Percentiles rank a stretch among this genome's conserved stretches.
Evolutionary conservation across 805 yeast species (phyloP).

Genomic region (Ogataea philodendri): DNA sequence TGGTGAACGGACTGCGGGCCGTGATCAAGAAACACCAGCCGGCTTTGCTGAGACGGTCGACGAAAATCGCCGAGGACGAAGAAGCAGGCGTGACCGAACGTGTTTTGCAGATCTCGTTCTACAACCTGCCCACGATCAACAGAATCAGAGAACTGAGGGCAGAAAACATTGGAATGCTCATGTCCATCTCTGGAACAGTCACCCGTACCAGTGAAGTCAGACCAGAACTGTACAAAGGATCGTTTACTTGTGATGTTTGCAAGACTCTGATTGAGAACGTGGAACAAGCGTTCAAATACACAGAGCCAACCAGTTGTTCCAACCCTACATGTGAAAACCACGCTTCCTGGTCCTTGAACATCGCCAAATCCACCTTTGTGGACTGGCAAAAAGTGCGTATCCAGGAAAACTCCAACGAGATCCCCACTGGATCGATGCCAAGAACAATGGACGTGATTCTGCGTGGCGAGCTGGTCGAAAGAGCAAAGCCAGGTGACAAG

Average conservation of each 20-base stretch:
- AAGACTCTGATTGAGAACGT: conserved; percentile 81
- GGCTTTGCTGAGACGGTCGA: conserved; percentile 48
- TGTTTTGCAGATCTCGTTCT: conserved; percentile 86
- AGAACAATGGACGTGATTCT: conserved; percentile 89
- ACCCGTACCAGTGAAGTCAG: conserved; percentile 95
- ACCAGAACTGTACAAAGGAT: conserved; percentile 85
- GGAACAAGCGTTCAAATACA: conserved; percentile 88
- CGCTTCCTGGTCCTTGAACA: conserved; percentile 78
- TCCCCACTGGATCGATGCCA: conserved; percentile 99
- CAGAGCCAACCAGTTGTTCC: conserved; percentile 92
- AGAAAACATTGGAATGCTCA: conserved; percentile 79
- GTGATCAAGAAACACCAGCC: conserved; percentile 78
- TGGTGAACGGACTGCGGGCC: conserved; percentile 69
- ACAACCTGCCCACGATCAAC: conserved; percentile 76
- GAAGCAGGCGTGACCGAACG: conserved; percentile 55
- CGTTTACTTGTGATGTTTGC: conserved; percentile 88
- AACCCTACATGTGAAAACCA: conserved; percentile 86
- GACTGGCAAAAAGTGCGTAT: conserved; percentile 97
- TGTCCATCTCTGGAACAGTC: conserved; percentile 89
- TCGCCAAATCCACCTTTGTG: conserved; percentile 78
- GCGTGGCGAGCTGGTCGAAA: conserved; percentile 91
- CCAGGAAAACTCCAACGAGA: conserved; percentile 94
- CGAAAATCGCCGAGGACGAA: conserved; percentile 39
- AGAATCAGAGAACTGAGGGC: conserved; percentile 89
- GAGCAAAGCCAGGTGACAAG: conserved; percentile 96